Conservation (phyloP, 176 grass and related monocot species). For the Cymbopogon citratus region DNA sequence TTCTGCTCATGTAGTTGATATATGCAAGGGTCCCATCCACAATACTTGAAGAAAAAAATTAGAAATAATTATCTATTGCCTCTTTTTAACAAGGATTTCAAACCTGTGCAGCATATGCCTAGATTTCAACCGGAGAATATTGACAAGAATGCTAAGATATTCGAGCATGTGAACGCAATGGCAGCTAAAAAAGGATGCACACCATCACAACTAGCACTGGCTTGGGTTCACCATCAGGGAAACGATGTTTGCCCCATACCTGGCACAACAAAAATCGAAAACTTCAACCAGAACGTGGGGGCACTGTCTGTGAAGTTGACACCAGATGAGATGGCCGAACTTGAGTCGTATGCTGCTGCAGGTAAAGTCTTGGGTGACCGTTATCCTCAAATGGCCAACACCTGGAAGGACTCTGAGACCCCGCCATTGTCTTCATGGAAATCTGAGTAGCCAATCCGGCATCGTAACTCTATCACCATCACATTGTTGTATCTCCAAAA, state of each 20-base stretch:
- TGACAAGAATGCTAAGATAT: conserved; percentile 36
- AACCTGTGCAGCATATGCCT: conserved; percentile 17
- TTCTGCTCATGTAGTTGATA: neutral
- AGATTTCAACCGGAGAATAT: conserved; percentile 23
- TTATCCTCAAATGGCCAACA: neutral
- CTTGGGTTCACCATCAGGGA: conserved; percentile 52
- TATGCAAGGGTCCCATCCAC: neutral
- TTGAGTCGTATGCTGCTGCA: conserved; percentile 23
- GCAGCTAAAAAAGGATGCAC: conserved; percentile 25
- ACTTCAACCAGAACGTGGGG: conserved; percentile 51
- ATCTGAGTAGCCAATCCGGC: neutral
- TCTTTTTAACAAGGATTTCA: neutral
- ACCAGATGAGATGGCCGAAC: conserved; percentile 15
- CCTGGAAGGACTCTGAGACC: neutral
- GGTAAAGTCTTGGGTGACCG: conserved; percentile 28
- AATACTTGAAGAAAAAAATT: neutral
- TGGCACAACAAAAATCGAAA: conserved; percentile 52
- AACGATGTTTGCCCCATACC: conserved; percentile 55
- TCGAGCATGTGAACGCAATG: conserved; percentile 31
- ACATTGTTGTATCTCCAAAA: neutral
- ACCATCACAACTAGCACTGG: conserved; percentile 23
- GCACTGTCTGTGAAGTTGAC: conserved; percentile 35
- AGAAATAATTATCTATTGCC: neutral
- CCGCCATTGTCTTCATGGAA: neutral
- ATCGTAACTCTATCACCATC: neutral